Evolutionary conservation across 345 rosid species (phyloP).

Genomic region (Acer negundo): DNA sequence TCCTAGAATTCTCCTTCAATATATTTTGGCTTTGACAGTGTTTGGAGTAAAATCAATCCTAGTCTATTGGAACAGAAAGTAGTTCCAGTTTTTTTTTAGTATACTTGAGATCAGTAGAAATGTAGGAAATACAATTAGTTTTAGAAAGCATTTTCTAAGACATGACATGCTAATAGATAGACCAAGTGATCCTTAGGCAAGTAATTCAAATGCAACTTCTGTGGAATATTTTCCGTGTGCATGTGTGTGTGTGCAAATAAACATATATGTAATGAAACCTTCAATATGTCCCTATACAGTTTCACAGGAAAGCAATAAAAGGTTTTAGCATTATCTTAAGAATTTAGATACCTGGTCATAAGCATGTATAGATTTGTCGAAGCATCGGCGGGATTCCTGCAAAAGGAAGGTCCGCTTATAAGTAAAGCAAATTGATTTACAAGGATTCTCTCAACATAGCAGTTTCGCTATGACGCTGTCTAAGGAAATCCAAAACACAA

Average conservation of each 20-base stretch:
- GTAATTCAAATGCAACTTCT: neutral
- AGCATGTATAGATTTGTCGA: conserved; percentile 56
- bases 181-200: neutral
- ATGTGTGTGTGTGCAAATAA: neutral
- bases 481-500: neutral
- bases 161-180: neutral
- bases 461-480: neutral
- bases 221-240: neutral
- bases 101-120: neutral
- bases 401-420: conserved; percentile 18
- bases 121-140: neutral
- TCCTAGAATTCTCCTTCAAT: neutral
- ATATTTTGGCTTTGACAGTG: neutral
- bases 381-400: conserved; percentile 77
- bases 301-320: neutral
- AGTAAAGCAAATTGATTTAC: neutral
- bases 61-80: neutral
- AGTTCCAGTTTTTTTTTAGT: neutral
- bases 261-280: neutral
- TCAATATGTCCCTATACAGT: neutral
- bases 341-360: conserved; percentile 72
- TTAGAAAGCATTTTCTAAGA: neutral
- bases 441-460: neutral
- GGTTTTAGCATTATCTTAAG: neutral
- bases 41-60: neutral